Evolutionary conservation across 2,329 filamentous ascomycete genomes (phyloP).

Genomic region (Pestalotiopsis sp.): DNA sequence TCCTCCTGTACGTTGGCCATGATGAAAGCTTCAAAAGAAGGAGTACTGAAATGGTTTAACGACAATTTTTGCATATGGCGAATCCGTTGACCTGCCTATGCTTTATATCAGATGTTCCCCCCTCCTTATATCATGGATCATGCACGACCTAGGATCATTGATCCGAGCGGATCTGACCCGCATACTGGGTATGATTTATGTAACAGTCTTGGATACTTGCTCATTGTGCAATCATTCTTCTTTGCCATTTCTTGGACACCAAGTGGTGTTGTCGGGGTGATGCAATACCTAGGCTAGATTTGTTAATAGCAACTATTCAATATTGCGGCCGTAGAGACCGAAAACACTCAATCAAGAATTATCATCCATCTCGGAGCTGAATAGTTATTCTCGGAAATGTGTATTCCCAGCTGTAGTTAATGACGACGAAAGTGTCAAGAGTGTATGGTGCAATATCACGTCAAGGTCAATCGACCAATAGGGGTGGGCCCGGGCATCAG

Average conservation of each 20-base stretch:
- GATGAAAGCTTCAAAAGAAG: neutral
- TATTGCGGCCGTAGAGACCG: neutral
- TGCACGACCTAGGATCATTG: neutral
- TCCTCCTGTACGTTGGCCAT: neutral
- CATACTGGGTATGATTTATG: neutral
- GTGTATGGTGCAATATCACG: slow-evolving; percentile 19
- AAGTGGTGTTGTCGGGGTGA: neutral
- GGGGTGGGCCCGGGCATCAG: neutral
- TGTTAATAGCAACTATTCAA: neutral
- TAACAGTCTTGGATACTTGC: neutral
- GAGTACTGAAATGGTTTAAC: neutral
- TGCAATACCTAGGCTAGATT: neutral
- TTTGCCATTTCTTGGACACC: neutral
- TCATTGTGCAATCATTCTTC: neutral
- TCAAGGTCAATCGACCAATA: slow-evolving; percentile 11
- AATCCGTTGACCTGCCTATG: neutral
- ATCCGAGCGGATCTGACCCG: neutral
- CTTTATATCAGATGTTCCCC: neutral
- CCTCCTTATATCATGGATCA: neutral
- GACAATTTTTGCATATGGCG: neutral
- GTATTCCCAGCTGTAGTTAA: neutral
- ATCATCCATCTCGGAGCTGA: neutral
- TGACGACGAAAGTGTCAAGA: neutral
- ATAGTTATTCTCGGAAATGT: neutral
- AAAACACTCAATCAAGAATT: neutral